Evolutionary conservation across 495 filamentous ascomycete species (phyloP), one percentile per base, ranked within the genome.

Genomic region (Recurvomyces mirabilis): DNA sequence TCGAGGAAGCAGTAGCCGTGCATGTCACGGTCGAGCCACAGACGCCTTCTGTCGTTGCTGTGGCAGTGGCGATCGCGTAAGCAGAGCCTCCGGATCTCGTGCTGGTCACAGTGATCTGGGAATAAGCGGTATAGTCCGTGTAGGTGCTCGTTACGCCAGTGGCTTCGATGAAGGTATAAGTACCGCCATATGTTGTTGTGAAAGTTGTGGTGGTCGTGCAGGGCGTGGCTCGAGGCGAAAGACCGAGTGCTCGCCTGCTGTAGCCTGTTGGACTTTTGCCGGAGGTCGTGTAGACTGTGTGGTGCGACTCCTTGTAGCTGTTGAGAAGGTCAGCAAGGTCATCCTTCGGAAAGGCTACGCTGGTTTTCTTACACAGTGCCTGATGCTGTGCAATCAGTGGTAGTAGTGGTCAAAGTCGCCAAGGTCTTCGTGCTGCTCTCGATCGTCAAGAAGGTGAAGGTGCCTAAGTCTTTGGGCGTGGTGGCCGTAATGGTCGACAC

Each of bases 161-260:
- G 1, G 41, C 47, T 31, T 39, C 32, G 20, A 50, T 30, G 21
- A 42, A 44, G 14, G 47, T 50, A 6, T 43, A 20, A 9, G 47
- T 50, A 1, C 13, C 20, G 31, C 47, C 47, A 34, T 50, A 50
- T 20, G 47, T 50, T 11, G 39, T 50, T 4, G 47, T 50, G 33
- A 43, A 50, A 14, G 39, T 44, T 1, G 38, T 26, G 39, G 46
- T 49, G 13, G 28, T 29, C 1, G 46, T 43, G 39, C 46, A 49
- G 36, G 23, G 26, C 20, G n/a, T 37, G 17, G 36, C 32, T 9
- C 46, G 39, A n/a, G 26, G 26, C n/a, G 26, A 29, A n/a, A 29
- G 26, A 22, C 15, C 30, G 19, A 43, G 46, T 11, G 35, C 35
- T 2, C 26, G 24, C 38, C 33, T 30, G 22, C 33, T 24, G 24